Base-by-base conservation (phyloP, 805 yeast species). In the Pichia paraexigua region DNA sequence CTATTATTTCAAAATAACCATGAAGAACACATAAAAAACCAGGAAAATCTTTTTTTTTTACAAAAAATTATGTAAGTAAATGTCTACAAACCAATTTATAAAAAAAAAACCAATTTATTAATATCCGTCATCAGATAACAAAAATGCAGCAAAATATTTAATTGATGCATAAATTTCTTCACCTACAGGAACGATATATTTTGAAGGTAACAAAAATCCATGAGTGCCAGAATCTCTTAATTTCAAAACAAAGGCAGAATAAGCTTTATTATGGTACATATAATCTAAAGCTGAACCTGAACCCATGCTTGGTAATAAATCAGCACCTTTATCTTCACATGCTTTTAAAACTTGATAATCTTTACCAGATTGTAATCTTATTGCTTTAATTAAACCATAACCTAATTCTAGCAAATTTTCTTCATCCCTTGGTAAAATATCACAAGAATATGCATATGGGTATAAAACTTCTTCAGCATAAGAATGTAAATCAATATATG, bases 171-270 rank as follows among this genome's bases (percentile, higher is more conserved):
- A 81, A 25, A 83, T 75, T 65, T 89, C 96, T 50, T 72, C 70
- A 1, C 95, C 96, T 10, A 86, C 95, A 1, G 95, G 92, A 24
- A 63, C 71, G 51, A 89, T 88, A 61, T 71, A 79, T 58, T 77
- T 78, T 1, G 82, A 60, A 8, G 96, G 96, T 42, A 88, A 70
- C 56, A 89, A 72, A 62, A 87, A 89, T 1, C 96, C 96, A 61
- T 85, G 91, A 46, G 79, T 75, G 0, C 96, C 95, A 20, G 85
- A 78, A 62, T 88, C 96, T 60, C 96, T 75, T 50, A 89, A 71
- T 66, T 88, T 87, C 52, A 89, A 69, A 60, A 87, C 95, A 67
- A 83, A 84, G 1, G 95, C 95, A 90, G 91, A 87, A 59, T 74
- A 79, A 0, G 94, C 94, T 53, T 82, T 77, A 60, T 82, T 79